phyloP scores from a whole-genome alignment of 2,329 filamentous ascomycete species.

The Phialocephala sp. region DNA sequence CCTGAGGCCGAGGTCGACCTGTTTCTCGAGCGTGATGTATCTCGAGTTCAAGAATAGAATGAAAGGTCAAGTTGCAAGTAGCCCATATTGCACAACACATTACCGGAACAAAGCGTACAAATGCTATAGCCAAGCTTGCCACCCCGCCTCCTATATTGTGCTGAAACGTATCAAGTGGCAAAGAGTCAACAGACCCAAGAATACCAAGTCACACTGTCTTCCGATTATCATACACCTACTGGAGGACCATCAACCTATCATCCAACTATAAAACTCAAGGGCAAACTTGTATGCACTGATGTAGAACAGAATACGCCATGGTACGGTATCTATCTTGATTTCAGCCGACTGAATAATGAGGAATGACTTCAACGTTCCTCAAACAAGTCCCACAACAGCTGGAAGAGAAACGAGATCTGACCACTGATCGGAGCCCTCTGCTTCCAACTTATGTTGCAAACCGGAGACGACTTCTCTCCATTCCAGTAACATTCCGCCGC shows the following conservation, averaged over 20 bases:
- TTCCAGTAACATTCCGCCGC: constrained; percentile 1
- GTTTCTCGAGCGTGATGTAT: not conserved
- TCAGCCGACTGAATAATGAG: not conserved
- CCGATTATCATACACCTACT: not conserved
- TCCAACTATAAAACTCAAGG: not conserved
- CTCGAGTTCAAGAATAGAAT: not conserved
- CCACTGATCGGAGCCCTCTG: not conserved
- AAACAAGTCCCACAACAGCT: not conserved
- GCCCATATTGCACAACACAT: not conserved
- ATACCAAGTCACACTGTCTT: not conserved
- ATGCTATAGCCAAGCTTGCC: not conserved
- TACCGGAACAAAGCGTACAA: not conserved
- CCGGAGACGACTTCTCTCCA: not conserved
- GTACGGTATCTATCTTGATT: not conserved
- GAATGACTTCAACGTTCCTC: not conserved
- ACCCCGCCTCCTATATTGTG: not conserved
- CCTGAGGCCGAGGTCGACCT: not conserved
- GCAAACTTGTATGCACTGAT: not conserved
- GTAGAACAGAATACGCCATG: not conserved
- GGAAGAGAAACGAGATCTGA: not conserved
- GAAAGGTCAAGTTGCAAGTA: not conserved
- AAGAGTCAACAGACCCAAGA: not conserved
- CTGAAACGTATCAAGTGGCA: not conserved
- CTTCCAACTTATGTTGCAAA: not conserved
- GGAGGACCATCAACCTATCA: not conserved